Evolutionary conservation across 768 basidiomycete species (phyloP).

Genomic region (Zangia roseola): DNA sequence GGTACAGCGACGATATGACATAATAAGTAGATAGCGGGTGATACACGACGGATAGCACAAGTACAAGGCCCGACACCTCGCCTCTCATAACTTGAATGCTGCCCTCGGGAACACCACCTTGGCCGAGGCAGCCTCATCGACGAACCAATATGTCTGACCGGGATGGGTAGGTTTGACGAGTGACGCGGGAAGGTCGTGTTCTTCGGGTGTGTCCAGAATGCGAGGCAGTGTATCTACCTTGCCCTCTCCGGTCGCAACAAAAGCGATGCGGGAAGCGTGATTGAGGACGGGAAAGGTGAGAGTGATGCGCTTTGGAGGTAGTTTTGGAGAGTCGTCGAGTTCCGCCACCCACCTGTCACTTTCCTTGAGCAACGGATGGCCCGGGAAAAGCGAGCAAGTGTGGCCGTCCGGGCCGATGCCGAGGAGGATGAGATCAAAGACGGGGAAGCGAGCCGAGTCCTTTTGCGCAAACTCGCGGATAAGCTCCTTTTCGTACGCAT

Average conservation of each 20-base stretch:
- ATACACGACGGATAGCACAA: slow-evolving; percentile 15
- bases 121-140: slow-evolving; percentile 77
- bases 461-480: slow-evolving; percentile 89
- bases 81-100: slow-evolving; percentile 50
- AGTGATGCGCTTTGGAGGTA: slow-evolving; percentile 86
- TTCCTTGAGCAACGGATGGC: slow-evolving; percentile 81
- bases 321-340: slow-evolving; percentile 92
- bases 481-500: slow-evolving; percentile 80
- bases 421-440: slow-evolving; percentile 96
- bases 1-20: slow-evolving; percentile 15
- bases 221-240: slow-evolving; percentile 74
- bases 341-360: slow-evolving; percentile 93
- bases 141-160: slow-evolving; percentile 93
- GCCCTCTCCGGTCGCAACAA: slow-evolving; percentile 80
- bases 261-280: slow-evolving; percentile 83
- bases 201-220: slow-evolving; percentile 80
- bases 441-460: slow-evolving; percentile 92
- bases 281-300: slow-evolving; percentile 91
- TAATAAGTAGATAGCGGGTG: slow-evolving; percentile 12
- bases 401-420: slow-evolving; percentile 99
- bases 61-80: slow-evolving; percentile 19
- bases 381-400: slow-evolving; percentile 96
- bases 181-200: slow-evolving; percentile 71
- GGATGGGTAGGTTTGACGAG: slow-evolving; percentile 74
- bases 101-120: slow-evolving; percentile 59